Evolutionary conservation across 208 protist species (phyloP).

Genomic region (Porcisia hertigi): DNA sequence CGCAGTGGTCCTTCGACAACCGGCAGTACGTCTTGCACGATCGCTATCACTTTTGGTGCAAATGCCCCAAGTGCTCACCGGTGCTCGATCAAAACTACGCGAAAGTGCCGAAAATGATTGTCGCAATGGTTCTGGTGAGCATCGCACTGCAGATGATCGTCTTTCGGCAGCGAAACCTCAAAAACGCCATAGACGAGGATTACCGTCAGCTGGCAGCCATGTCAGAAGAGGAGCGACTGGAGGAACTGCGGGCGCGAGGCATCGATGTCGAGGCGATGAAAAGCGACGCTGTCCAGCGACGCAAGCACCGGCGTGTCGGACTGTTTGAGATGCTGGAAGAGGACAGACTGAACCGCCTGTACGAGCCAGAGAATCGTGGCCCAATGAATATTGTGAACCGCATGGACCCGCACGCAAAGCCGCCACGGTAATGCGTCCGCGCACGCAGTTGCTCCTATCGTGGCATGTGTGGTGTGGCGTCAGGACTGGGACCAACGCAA

Average conservation of each 20-base stretch:
- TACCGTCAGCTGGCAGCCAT: conserved; percentile 29
- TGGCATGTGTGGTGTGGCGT: neutral
- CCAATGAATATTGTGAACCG: conserved; percentile 28
- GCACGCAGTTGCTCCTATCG: neutral
- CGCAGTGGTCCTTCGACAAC: conserved; percentile 84
- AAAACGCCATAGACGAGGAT: conserved; percentile 41
- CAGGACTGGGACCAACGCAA: neutral
- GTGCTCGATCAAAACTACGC: conserved; percentile 68
- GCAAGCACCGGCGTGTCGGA: conserved; percentile 32
- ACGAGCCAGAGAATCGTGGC: conserved; percentile 32
- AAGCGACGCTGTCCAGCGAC: conserved; percentile 29
- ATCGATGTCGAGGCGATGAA: conserved; percentile 39
- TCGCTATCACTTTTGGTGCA: conserved; percentile 90
- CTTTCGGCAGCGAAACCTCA: conserved; percentile 51
- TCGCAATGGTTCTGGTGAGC: conserved; percentile 51
- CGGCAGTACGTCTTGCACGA: conserved; percentile 92
- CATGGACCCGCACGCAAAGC: conserved; percentile 20
- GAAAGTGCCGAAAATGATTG: conserved; percentile 46
- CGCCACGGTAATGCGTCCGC: conserved; percentile 17
- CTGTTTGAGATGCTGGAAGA: conserved; percentile 67
- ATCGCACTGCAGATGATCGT: conserved; percentile 70
- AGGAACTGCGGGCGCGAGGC: conserved; percentile 47
- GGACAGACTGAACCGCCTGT: conserved; percentile 37
- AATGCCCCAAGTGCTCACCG: conserved; percentile 82
- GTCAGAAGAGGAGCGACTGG: conserved; percentile 46